Percentiles rank a stretch among this genome's conserved stretches.
Evolutionary conservation across 331 rosid species (phyloP).

Genomic region (Phaseolus coccineus): DNA sequence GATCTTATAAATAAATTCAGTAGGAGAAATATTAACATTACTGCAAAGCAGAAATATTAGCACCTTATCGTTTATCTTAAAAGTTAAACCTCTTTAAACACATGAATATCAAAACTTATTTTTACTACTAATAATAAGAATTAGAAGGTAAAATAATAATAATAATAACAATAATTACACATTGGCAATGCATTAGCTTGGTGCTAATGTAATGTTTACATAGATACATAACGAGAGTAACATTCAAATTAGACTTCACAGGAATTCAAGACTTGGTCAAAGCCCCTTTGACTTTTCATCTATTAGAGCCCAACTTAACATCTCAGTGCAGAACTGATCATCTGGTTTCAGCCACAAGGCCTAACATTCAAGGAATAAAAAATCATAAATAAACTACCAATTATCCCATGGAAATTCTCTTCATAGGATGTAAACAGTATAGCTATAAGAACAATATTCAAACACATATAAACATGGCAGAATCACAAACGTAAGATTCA

Average conservation of each 20-base stretch:
- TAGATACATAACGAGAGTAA: conserved; percentile 34
- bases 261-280: conserved; percentile 54
- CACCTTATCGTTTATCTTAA: no score
- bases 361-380: conserved; percentile 55
- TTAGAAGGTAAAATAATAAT: no score
- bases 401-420: conserved; percentile 1
- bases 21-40: no score
- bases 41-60: no score
- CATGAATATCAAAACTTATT: no score
- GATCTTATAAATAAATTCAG: no score
- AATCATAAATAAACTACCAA: conserved; percentile 28
- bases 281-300: conserved; percentile 73
- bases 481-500: conserved; percentile 2
- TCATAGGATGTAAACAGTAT: not conserved
- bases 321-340: conserved; percentile 93
- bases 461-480: not conserved
- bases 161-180: conserved; percentile 4
- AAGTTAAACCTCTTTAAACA: no score
- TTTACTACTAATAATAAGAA: no score
- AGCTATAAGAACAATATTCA: not conserved
- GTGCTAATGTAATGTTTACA: conserved; percentile 37
- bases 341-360: conserved; percentile 90
- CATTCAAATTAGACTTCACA: conserved; percentile 36
- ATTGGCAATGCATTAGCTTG: conserved; percentile 6
- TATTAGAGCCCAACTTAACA: conserved; percentile 77